phyloP scores from a whole-genome alignment of 73 alveolate species.

The Symbiodinium pilosum region DNA sequence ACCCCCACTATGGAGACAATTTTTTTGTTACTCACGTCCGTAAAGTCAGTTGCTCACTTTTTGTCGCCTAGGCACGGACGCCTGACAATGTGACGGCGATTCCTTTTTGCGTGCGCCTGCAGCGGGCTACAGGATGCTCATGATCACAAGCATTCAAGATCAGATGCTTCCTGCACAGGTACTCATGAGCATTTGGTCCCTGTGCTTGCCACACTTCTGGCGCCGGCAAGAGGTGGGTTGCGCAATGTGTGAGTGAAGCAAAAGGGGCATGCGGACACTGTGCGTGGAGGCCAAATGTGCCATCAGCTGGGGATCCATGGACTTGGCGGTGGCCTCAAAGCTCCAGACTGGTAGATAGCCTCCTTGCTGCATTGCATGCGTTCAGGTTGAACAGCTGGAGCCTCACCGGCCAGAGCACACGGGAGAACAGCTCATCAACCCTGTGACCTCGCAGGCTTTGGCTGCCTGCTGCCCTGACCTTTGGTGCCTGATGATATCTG shows the following conservation, averaged over 20 bases:
- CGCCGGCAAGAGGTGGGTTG: slow-evolving; percentile 72
- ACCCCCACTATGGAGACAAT: no score
- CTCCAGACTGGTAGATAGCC: background rate
- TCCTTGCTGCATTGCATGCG: background rate
- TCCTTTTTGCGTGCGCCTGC: slow-evolving; percentile 85
- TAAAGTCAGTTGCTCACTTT: background rate
- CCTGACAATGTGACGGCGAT: slow-evolving; percentile 90
- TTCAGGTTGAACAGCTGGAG: slow-evolving; percentile 74
- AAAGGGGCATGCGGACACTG: background rate
- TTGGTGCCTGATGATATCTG: background rate
- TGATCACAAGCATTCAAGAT: no score
- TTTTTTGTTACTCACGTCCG: no score
- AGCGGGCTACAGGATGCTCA: no score
- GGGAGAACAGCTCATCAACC: slow-evolving; percentile 89
- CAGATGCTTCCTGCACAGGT: slow-evolving; percentile 1
- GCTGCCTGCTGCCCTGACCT: no score
- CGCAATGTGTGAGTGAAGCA: background rate
- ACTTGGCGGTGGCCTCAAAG: slow-evolving; percentile 9
- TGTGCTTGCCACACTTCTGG: slow-evolving; percentile 89
- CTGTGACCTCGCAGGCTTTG: slow-evolving; percentile 81
- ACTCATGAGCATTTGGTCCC: slow-evolving; percentile 72
- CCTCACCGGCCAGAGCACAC: slow-evolving; percentile 79
- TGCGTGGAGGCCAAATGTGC: slow-evolving; percentile 81
- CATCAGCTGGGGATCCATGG: slow-evolving; percentile 76
- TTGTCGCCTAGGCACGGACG: slow-evolving; percentile 55